Conservation (phyloP, 2,329 filamentous ascomycete genomes). For the Hirsutella rhossiliensis region DNA sequence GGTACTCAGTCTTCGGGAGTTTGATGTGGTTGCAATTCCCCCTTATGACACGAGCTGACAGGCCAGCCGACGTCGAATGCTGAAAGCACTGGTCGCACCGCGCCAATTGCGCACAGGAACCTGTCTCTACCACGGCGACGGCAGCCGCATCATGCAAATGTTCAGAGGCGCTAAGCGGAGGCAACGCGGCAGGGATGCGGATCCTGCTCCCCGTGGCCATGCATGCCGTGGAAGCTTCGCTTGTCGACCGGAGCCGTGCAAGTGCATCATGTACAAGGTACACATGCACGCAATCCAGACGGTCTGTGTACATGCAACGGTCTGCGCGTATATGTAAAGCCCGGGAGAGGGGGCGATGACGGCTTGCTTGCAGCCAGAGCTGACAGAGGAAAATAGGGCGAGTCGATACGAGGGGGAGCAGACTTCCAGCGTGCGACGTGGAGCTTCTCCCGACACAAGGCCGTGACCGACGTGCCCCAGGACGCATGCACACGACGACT, state of each 20-base stretch:
- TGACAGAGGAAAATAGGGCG: too few species aligned
- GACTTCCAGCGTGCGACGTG: not conserved
- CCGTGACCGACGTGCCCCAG: not conserved
- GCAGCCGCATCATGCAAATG: constrained; percentile 5
- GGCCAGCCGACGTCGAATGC: not conserved
- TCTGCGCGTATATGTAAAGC: not conserved
- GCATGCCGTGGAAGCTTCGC: not conserved
- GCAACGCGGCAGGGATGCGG: constrained; percentile 12
- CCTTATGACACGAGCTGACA: not conserved
- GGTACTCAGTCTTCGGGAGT: not conserved
- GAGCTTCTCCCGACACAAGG: not conserved
- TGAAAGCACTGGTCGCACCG: not conserved
- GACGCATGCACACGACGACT: not conserved
- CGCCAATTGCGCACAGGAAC: not conserved
- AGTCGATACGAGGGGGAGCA: not conserved
- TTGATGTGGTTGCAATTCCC: constrained; percentile 1
- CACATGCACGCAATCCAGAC: not conserved
- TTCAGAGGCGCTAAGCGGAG: constrained; percentile 2
- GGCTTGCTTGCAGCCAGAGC: not conserved
- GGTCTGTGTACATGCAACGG: not conserved
- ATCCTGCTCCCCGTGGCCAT: constrained; percentile 8
- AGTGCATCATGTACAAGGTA: too few species aligned
- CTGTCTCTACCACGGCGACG: not conserved
- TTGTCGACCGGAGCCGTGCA: not conserved
- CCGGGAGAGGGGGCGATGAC: not conserved